Percentiles rank a stretch among this genome's conserved stretches.
phyloP scores from a whole-genome alignment of 2,329 filamentous ascomycete species.

The Penicillium sp. region DNA sequence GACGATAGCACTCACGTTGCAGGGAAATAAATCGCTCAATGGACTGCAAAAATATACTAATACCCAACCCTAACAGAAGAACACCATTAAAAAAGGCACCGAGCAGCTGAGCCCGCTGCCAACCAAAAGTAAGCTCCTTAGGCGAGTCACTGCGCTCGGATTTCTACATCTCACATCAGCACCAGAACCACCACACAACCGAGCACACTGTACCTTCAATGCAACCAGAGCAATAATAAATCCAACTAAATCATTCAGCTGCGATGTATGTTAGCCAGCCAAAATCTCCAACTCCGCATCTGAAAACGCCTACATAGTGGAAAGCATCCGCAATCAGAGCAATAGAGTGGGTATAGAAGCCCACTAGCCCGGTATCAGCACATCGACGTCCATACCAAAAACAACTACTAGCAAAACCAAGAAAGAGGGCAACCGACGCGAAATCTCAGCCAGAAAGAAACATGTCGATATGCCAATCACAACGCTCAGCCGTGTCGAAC shows the following conservation, averaged over 20 bases:
- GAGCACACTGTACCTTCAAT: slow-evolving; percentile 49
- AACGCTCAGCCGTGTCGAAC: slow-evolving; percentile 28
- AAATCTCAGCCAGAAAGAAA: slow-evolving; percentile 35
- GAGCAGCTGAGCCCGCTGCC: slow-evolving; percentile 69
- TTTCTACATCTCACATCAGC: slow-evolving; percentile 39
- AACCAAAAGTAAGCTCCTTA: slow-evolving; percentile 66
- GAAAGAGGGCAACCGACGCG: slow-evolving; percentile 17
- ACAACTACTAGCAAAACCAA: not conserved
- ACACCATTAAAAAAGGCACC: slow-evolving; percentile 80
- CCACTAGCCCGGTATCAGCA: slow-evolving; percentile 45
- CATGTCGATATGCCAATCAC: slow-evolving; percentile 32
- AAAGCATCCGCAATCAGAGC: slow-evolving; percentile 75
- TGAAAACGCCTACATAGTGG: slow-evolving; percentile 60
- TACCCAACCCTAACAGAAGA: slow-evolving; percentile 67
- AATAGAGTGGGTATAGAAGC: slow-evolving; percentile 68
- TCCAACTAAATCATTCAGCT: slow-evolving; percentile 69
- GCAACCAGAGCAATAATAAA: slow-evolving; percentile 66
- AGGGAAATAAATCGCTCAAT: slow-evolving; percentile 56
- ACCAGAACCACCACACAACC: not conserved
- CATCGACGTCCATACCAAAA: not conserved
- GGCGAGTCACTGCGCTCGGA: slow-evolving; percentile 59
- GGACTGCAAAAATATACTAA: slow-evolving; percentile 71
- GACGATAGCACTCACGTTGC: slow-evolving; percentile 23
- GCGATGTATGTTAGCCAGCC: slow-evolving; percentile 8
- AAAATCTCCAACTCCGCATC: not conserved